These are phyloP conservation scores for Rutstroemia sp. DNA, from an alignment of 2,329 filamentous ascomycete species.

Conservation along the genomic window DNA sequence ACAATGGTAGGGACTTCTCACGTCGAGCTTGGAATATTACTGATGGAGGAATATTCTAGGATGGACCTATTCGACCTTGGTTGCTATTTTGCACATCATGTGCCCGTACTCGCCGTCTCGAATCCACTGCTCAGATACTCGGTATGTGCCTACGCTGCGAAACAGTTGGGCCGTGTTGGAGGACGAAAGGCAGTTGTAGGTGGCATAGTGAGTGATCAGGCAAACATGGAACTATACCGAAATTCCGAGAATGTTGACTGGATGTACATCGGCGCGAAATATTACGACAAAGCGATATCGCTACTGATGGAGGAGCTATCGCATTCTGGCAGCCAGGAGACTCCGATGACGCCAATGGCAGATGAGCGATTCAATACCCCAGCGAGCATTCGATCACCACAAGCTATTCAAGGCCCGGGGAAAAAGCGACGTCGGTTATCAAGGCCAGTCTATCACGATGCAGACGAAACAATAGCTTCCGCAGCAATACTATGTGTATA, in stretches of 20 bases:
- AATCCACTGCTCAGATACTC: conserved; percentile 42
- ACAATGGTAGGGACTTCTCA: conserved; percentile 39
- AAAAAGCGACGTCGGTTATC: conserved; percentile 36
- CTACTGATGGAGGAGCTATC: conserved; percentile 35
- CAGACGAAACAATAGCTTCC: conserved; percentile 56
- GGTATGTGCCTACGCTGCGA: conserved; percentile 54
- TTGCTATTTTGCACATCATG: conserved; percentile 52
- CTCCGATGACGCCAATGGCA: conserved; percentile 27
- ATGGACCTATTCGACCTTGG: conserved; percentile 49
- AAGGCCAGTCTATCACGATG: conserved; percentile 34
- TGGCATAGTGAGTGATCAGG: conserved; percentile 39
- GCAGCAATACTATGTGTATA: conserved; percentile 61
- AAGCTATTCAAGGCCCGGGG: conserved; percentile 19
- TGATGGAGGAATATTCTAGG: conserved; percentile 26
- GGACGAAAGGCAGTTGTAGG: conserved; percentile 43
- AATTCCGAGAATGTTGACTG: conserved; percentile 41
- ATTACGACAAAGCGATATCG: conserved; percentile 51
- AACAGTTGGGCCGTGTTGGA: conserved; percentile 49
- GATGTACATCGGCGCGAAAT: conserved; percentile 52
- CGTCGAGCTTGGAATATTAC: background rate
- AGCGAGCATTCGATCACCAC: conserved; percentile 20
- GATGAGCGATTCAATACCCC: conserved; percentile 23
- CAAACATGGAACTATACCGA: conserved; percentile 45
- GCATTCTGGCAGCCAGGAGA: conserved; percentile 21
- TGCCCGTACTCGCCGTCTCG: conserved; percentile 48